phyloP scores from a whole-genome alignment of 306 rosid genomes.

The Urtica urens region DNA sequence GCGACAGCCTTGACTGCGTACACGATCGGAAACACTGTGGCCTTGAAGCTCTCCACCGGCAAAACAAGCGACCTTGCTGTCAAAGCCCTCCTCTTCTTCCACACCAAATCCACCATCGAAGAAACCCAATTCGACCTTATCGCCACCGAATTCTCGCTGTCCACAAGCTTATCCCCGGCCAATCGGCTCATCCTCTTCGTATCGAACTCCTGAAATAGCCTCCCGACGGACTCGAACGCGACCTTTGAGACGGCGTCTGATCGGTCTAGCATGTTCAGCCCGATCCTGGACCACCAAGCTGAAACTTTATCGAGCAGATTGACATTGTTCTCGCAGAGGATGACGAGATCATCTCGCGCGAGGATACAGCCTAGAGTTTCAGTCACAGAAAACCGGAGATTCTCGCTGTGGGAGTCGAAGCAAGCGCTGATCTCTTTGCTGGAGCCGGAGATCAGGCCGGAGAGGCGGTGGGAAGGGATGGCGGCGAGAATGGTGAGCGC shows the following conservation, averaged over 20 bases:
- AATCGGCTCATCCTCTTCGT: slow-evolving; percentile 84
- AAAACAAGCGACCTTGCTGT: slow-evolving; percentile 81
- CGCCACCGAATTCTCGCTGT: slow-evolving; percentile 88
- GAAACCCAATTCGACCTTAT: slow-evolving; percentile 96
- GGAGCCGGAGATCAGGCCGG: slow-evolving; percentile 61
- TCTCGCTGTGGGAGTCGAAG: slow-evolving; percentile 71
- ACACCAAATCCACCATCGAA: slow-evolving; percentile 84
- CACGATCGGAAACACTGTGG: slow-evolving; percentile 78
- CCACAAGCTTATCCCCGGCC: slow-evolving; percentile 88
- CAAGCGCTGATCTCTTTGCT: slow-evolving; percentile 69
- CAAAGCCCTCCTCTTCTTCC: slow-evolving; percentile 84
- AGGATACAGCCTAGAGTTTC: slow-evolving; percentile 91
- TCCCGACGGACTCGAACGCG: slow-evolving; percentile 89
- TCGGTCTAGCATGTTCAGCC: slow-evolving; percentile 72
- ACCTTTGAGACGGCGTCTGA: slow-evolving; percentile 81
- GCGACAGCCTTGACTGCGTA: slow-evolving; percentile 90
- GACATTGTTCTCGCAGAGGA: slow-evolving; percentile 84
- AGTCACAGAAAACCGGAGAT: slow-evolving; percentile 69
- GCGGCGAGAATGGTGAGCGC: slow-evolving; percentile 94
- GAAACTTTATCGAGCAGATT: slow-evolving; percentile 72
- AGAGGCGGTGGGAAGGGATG: slow-evolving; percentile 70
- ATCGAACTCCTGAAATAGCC: slow-evolving; percentile 83
- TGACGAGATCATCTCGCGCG: slow-evolving; percentile 91
- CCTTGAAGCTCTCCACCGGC: slow-evolving; percentile 83
- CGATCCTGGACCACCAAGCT: slow-evolving; percentile 81